Conservation (phyloP, 768 basidiomycete genomes). For the Clathrus columnatus region DNA sequence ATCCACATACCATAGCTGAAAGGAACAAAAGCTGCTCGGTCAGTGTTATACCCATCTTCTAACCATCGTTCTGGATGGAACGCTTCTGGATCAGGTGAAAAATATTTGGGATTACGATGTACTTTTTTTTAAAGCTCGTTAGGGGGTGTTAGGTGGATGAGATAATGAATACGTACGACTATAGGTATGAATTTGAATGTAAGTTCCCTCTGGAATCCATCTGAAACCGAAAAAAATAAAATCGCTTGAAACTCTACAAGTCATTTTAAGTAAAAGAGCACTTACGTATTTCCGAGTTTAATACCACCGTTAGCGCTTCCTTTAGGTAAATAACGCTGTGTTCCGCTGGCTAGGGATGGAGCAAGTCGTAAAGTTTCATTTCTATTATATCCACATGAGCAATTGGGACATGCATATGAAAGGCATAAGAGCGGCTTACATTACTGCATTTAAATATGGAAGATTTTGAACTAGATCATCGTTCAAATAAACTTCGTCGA, state of each 20-base stretch:
- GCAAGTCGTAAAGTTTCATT: constrained; percentile 44
- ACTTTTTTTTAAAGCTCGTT: no score
- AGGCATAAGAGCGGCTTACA: constrained; percentile 17
- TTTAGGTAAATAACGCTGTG: constrained; percentile 31
- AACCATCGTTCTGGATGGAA: constrained; percentile 39
- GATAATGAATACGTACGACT: background rate
- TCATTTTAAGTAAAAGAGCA: background rate
- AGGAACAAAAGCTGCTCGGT: constrained; percentile 1
- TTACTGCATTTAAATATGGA: constrained; percentile 25
- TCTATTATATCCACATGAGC: no score
- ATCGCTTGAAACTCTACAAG: background rate
- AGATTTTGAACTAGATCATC: constrained; percentile 21
- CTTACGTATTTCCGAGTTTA: constrained; percentile 33
- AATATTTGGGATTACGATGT: constrained; percentile 39
- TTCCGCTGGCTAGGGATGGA: constrained; percentile 41
- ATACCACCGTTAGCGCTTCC: constrained; percentile 30
- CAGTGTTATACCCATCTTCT: constrained; percentile 3
- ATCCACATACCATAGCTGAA: constrained; percentile 5
- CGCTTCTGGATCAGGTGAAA: constrained; percentile 34
- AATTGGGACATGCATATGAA: no score
- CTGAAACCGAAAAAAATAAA: background rate
- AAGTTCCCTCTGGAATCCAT: background rate
- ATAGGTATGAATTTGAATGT: background rate
- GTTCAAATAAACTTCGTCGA: constrained; percentile 23
- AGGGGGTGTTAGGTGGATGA: no score